Percentiles rank a stretch among this genome's conserved stretches.
These are phyloP conservation scores for Claviceps sp. DNA, from an alignment of 2,329 filamentous ascomycete genomes.

Conservation along the genomic window DNA sequence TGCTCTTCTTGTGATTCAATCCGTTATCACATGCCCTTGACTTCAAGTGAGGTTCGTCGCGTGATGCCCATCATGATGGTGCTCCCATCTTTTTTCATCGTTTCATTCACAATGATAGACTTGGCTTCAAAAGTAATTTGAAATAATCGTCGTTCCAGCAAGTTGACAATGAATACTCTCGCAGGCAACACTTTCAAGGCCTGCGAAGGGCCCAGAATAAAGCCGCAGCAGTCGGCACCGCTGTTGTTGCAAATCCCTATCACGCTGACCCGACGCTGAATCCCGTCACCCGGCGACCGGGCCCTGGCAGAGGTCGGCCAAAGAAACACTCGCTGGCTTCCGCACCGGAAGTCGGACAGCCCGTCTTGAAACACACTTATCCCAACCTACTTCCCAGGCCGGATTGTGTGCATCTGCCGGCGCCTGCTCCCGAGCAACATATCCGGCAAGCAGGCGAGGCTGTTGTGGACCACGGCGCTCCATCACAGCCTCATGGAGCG, in stretches of 20 bases:
- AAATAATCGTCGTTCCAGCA: neutral
- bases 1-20: neutral
- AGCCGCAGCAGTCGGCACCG: conserved; percentile 25
- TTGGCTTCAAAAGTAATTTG: too few species aligned
- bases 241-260: conserved; percentile 19
- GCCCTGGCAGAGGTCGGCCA: conserved; percentile 41
- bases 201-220: conserved; percentile 43
- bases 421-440: neutral
- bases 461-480: neutral
- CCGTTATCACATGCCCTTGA: neutral
- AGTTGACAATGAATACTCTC: neutral
- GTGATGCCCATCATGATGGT: neutral
- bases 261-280: conserved; percentile 39
- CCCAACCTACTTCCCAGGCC: neutral
- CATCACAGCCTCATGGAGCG: neutral
- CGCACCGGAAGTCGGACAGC: neutral
- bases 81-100: neutral
- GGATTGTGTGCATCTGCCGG: neutral
- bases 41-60: neutral
- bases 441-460: neutral
- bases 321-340: conserved; percentile 24
- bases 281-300: conserved; percentile 46
- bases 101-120: too few species aligned
- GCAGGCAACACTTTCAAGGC: conserved; percentile 48
- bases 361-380: neutral